Conservation (phyloP, 202 grass and related monocot species). For the Schoenoplectus triqueter region DNA sequence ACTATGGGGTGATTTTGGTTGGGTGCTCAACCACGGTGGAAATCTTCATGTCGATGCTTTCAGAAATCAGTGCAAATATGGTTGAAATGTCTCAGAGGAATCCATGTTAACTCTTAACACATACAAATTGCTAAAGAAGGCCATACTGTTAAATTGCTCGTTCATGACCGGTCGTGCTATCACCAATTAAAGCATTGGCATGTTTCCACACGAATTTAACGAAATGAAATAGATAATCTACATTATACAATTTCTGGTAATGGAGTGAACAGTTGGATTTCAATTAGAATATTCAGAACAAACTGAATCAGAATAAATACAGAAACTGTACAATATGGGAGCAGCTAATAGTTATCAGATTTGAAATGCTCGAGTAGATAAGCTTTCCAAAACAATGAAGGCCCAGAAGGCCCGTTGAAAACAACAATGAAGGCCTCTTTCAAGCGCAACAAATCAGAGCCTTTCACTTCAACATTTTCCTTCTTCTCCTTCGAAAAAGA, state of each 20-base stretch:
- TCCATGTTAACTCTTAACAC: background rate
- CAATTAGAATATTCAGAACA: too few relatives aligned
- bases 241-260: too few relatives aligned
- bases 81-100: background rate
- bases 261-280: too few relatives aligned
- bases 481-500: too few relatives aligned
- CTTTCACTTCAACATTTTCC: background rate
- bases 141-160: too few relatives aligned
- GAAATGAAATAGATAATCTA: background rate
- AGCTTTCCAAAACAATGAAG: background rate
- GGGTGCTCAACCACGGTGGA: background rate
- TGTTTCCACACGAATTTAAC: background rate
- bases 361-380: too few relatives aligned
- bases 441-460: background rate
- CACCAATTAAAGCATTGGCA: background rate
- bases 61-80: background rate
- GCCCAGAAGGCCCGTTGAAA: background rate
- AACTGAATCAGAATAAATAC: background rate
- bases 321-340: too few relatives aligned
- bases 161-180: too few relatives aligned
- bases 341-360: too few relatives aligned
- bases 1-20: background rate
- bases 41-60: background rate
- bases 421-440: background rate
- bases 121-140: too few relatives aligned